Evolutionary conservation across 2,329 filamentous ascomycete genomes (phyloP), one percentile per base, ranked within the genome.

Genomic region (Ceratocystis variospora): DNA sequence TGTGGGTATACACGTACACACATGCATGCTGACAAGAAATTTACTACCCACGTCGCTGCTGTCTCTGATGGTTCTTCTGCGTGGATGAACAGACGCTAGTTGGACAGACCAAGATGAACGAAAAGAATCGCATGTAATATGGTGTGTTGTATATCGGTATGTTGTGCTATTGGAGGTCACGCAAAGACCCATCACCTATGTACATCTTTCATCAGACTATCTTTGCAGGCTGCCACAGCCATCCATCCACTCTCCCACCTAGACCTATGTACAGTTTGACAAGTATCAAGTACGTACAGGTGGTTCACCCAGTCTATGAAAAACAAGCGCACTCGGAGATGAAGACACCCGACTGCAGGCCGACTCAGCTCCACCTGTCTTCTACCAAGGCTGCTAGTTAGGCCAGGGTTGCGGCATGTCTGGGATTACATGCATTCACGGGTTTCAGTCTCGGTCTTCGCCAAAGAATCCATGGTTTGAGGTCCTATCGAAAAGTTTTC

Each of bases 371-470:
- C 37, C 3, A 41, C 12, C 37, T 41, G 37, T 41, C 37, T 41
- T 12, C 37, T 12, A 41, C 37, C 37, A 41, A 15, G 37, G 12
- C 37, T 53, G 48, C 48, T 50, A n/a, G 48, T 22, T 28, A 28
- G 48, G 48, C 19, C 48, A 12, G 48, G 48, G 48, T 10, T 25
- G 19, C 48, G 22, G 48, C 22, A n/a, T 53, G 48, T 53, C 48
- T 53, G 22, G 48, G 19, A 53, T 53, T 28, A 59, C 25, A 59
- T 59, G 55, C 55, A 59, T 31, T 59, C 31, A 15, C 55, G 31
- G 55, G 55, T 33, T 59, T 59, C 55, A 59, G 55, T 59, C 55
- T 59, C 55, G 55, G 55, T 22, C 55, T 59, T 59, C 55, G 55
- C 55, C 55, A 59, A 37, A 31, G 25, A 59, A 59, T 33, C 28